phyloP scores from a whole-genome alignment of 306 rosid genomes.

The Calophaca sinica region DNA sequence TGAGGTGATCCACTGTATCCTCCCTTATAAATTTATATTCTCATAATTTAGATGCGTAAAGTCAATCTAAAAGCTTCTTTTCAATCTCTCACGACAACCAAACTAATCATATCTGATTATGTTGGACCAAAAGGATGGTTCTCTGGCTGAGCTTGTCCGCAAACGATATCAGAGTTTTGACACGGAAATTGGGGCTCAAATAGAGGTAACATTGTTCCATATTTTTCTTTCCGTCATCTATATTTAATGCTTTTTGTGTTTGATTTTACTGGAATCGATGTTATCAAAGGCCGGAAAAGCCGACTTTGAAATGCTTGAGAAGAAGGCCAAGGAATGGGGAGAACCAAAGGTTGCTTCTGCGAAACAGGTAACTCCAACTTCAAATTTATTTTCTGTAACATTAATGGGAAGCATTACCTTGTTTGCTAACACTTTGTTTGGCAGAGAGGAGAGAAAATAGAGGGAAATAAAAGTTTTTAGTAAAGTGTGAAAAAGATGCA shows the following conservation, averaged over 20 bases:
- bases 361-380: constrained; percentile 73
- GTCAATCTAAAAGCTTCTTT: constrained; percentile 33
- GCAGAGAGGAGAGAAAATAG: too few relatives aligned
- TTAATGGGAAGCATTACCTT: not conserved
- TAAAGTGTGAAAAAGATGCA: too few relatives aligned
- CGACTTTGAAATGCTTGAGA: constrained; percentile 90
- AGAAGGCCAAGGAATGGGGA: constrained; percentile 85
- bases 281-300: constrained; percentile 83
- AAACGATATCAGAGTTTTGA: constrained; percentile 87
- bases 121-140: constrained; percentile 72
- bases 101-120: constrained; percentile 40
- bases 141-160: constrained; percentile 80
- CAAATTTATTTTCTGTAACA: not conserved
- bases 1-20: constrained; percentile 58
- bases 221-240: not conserved
- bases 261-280: constrained; percentile 41
- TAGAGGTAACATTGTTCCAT: constrained; percentile 66
- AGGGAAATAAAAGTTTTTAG: too few relatives aligned
- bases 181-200: constrained; percentile 72
- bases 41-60: constrained; percentile 2
- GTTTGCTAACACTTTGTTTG: too few relatives aligned
- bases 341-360: constrained; percentile 91
- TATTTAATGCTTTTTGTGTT: constrained; percentile 31
- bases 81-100: constrained; percentile 2
- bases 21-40: not conserved